Evolutionary conservation across 2,329 filamentous ascomycete species (phyloP), one percentile per base, ranked within the genome.

Genomic region (Neonectria neomacrospora): DNA sequence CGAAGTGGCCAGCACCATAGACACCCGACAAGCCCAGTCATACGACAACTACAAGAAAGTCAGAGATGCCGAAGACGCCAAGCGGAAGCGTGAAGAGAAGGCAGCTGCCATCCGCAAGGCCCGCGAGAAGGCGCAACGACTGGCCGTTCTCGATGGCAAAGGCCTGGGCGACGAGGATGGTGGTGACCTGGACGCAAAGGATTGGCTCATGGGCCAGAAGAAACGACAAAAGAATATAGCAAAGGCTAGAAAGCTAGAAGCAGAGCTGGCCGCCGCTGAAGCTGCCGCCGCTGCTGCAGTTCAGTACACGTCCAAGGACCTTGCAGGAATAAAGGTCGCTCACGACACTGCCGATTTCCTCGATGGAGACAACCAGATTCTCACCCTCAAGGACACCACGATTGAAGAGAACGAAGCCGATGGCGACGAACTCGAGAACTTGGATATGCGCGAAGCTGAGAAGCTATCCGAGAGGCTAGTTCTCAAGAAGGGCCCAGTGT

Each of bases 161-260:
- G 91, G 94, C 1, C 81, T 99, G 3, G 96, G 92, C 51, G 96
- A 98, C 37, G 83, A 81, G 0, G 90, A 87, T 2, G 87, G 83
- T 6, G 86, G 81, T 3, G 89, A 90, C 12, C 71, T 91, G 26
- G 93, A 97, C 76, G 92, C 95, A 14, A 92, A 92, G 76, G 85
- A 91, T 1, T 99, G 96, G 96, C 79, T 99, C 64, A 88, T 91
- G 71, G 90, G 90, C 63, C 91, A 95, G 77, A 98, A 97, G 85
- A 98, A 97, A 82, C 86, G 94, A 54, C 93, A 97, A 78, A 97
- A 94, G 85, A 92, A 94, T 80, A 94, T 98, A 41, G 91, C 90
- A 48, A 90, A 92, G 71, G 89, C 90, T 30, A 87, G 91, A 69
- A 88, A 88, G 74, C 74, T 83, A 56, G 92, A 93, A 64, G 88